Conservation (phyloP, 2,329 filamentous ascomycete genomes). For the Cercospora sesami region DNA sequence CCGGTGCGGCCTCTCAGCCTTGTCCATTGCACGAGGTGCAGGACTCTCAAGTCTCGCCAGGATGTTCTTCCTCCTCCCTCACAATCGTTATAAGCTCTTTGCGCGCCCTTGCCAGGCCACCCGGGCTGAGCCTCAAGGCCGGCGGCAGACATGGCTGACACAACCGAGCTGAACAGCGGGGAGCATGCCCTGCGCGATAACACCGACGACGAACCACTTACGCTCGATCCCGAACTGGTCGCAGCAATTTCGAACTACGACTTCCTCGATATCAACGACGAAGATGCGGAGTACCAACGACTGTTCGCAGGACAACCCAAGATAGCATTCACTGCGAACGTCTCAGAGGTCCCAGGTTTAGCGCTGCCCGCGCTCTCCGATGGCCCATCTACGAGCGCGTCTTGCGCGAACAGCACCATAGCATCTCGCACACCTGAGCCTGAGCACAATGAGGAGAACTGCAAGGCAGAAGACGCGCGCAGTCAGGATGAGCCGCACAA, state of each 20-base stretch:
- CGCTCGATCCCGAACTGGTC: not conserved
- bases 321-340: not conserved
- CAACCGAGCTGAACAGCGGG: constrained; percentile 1
- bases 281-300: not conserved
- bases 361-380: not conserved
- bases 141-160: constrained; percentile 8
- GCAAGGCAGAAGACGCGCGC: not conserved
- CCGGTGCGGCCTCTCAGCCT: constrained; percentile 17
- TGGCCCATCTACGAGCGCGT: not conserved
- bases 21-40: not conserved
- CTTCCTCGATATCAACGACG: not conserved
- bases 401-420: not conserved
- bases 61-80: not conserved
- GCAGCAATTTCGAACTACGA: not conserved
- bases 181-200: not conserved
- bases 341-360: not conserved
- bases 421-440: not conserved
- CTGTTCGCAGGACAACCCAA: not conserved
- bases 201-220: not conserved
- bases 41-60: not conserved
- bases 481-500: not conserved
- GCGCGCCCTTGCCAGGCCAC: not conserved
- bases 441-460: not conserved
- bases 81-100: not conserved
- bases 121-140: constrained; percentile 16